A percentile compares a stretch with the other conserved stretches of the same genome.
These are phyloP conservation scores for Rhizopus sp. DNA, from an alignment of 371 early-diverging fungal genomes.

Conservation along the genomic window DNA sequence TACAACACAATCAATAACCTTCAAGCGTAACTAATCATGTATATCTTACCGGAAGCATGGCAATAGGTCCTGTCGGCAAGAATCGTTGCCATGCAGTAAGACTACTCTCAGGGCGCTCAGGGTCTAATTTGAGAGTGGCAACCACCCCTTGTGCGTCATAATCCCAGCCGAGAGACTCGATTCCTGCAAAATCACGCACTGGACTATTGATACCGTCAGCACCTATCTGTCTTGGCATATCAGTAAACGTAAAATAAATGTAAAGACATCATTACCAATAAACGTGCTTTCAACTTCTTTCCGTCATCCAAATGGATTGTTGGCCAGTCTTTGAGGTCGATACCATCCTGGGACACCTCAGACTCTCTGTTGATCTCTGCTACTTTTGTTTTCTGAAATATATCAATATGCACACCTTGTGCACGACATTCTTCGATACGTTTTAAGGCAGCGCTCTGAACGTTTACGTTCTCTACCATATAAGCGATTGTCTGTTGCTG, in stretches of 20 bases:
- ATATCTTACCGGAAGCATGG: slow-evolving; percentile 79
- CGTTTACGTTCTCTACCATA: slow-evolving; percentile 57
- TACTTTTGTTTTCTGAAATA: slow-evolving; percentile 63
- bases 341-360: slow-evolving; percentile 8
- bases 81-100: slow-evolving; percentile 91
- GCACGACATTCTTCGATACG: slow-evolving; percentile 43
- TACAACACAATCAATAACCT: slow-evolving; percentile 10
- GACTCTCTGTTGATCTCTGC: slow-evolving; percentile 31
- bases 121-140: slow-evolving; percentile 73
- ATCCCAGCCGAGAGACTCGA: slow-evolving; percentile 86
- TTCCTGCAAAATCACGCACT: slow-evolving; percentile 82
- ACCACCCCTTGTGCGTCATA: slow-evolving; percentile 89
- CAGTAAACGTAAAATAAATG: background rate
- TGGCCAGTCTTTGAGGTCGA: slow-evolving; percentile 67
- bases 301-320: slow-evolving; percentile 60
- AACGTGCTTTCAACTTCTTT: slow-evolving; percentile 51
- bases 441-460: slow-evolving; percentile 51
- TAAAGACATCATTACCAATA: slow-evolving; percentile 46
- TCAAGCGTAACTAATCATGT: no score
- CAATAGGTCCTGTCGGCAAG: slow-evolving; percentile 92
- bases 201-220: slow-evolving; percentile 92
- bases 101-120: slow-evolving; percentile 42
- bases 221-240: slow-evolving; percentile 57
- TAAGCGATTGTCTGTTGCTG: slow-evolving; percentile 47
- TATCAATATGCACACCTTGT: slow-evolving; percentile 43